Evolutionary conservation across 2,329 filamentous ascomycete species (phyloP), one percentile per base, ranked within the genome.

Genomic region (Diaporthe aspalathi): DNA sequence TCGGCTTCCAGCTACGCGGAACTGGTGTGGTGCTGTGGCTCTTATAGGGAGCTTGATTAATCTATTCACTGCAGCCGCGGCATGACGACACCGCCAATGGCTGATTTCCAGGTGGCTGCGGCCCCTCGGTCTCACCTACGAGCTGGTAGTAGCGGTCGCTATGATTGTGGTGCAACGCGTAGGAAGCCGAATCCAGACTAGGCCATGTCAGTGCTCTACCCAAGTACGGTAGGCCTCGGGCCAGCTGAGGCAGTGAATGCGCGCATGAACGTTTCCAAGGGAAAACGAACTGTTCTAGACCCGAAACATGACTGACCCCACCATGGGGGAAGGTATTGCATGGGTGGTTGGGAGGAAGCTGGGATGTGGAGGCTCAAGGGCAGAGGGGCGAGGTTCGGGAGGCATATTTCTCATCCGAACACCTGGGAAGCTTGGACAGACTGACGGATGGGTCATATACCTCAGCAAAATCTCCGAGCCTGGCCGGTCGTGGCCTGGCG

Each of bases 261-360:
- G 60, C 43, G 60, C 60, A 63, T 63, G n/a, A 63, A 63, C 40
- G 60, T 63, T 49, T 49, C 27, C 20, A 63, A 49, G 56, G 60
- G 27, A 63, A n/a, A 63, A 49, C 27, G 43, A 63, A 63, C 60
- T 38, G 60, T 49, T 63, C 60, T 63, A 63, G 60, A 49, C 43
- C 49, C 27, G 43, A 63, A 63, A 63, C 60, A 63, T 24, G 43
- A 49, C 60, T 49, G 60, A 43, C 57, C 60, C n/a, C 27, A 20
- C 53, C 29, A 49, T 16, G 11, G 57, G 11, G 57, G 38, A 29
- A 22, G 3, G 14, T 27, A 12, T 29, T 60, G 54, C 35, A 49
- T 22, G 12, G 43, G 60, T 35, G 45, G 43, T 43, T 35, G 45
- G 22, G 35, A 49, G 20, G 38, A 22, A 8, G 24, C 27, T 22